These are phyloP conservation scores for Aspergillus steynii DNA, from an alignment of 495 filamentous ascomycete genomes.

Conservation along the genomic window DNA sequence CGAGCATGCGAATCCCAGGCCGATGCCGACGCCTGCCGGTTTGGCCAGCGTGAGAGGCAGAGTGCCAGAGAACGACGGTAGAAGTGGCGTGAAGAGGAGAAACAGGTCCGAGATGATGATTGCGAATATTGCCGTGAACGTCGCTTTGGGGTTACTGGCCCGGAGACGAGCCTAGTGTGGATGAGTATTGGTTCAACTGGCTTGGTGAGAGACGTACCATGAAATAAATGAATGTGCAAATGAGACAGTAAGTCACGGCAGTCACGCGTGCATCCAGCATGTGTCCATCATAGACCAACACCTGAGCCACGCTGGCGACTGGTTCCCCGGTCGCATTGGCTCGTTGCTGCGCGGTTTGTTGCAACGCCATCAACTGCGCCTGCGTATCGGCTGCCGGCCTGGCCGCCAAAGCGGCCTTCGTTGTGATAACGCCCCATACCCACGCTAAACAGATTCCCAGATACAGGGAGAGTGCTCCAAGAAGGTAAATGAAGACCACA, in stretches of 20 bases:
- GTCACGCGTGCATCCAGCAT: conserved; percentile 46
- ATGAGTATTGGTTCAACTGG: neutral
- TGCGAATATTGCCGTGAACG: conserved; percentile 35
- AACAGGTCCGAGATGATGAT: conserved; percentile 42
- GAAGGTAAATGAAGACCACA: conserved; percentile 40
- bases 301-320: conserved; percentile 21
- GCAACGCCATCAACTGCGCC: conserved; percentile 29
- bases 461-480: conserved; percentile 34
- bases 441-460: conserved; percentile 41
- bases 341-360: conserved; percentile 28
- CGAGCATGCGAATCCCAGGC: conserved; percentile 36
- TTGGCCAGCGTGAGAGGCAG: conserved; percentile 36
- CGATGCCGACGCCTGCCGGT: conserved; percentile 39
- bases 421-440: conserved; percentile 44
- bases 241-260: conserved; percentile 34
- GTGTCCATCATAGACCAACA: conserved; percentile 35
- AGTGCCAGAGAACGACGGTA: conserved; percentile 41
- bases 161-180: conserved; percentile 33
- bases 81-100: conserved; percentile 33
- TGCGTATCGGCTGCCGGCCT: conserved; percentile 38
- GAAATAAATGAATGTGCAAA: conserved; percentile 40
- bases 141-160: conserved; percentile 40
- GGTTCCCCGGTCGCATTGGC: conserved; percentile 38
- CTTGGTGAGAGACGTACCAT: conserved; percentile 20
- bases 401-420: conserved; percentile 42